Evolutionary conservation across 2,329 filamentous ascomycete genomes (phyloP), one percentile per base, ranked within the genome.

Genomic region (Alternaria incomplexa): DNA sequence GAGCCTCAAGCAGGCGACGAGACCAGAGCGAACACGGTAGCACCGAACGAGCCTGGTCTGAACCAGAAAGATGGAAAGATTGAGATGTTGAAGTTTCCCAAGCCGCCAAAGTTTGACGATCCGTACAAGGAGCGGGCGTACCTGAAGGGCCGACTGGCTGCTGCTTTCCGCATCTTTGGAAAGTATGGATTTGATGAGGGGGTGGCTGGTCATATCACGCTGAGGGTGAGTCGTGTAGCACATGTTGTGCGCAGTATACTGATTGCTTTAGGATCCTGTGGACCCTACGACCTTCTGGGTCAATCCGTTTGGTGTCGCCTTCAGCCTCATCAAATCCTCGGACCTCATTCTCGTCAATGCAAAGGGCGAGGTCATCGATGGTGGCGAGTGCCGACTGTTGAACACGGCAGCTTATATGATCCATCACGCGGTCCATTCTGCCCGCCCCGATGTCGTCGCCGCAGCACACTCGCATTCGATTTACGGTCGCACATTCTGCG

Each of bases 261-360:
- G 28, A 72, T 26, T 15, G 28, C 25, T 43, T 13, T 46, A 79
- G 77, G 79, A 90, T 64, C 88, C 88, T 0, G 84, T 90, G 7
- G 84, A 88, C 43, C 85, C 86, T 0, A 77, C 81, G 6, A 86
- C 84, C 0, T 90, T 90, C 79, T 90, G 88, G 89, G 87, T 91
- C 5, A 91, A 91, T 67, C 89, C 89, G 0, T 89, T 90, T 59
- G 88, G 88, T 11, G 83, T 87, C 2, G 84, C 87, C 3, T 91
- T 90, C 78, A 86, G 85, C 6, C 80, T 88, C 57, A 86, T 91
- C 46, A 89, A 87, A 60, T 83, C 85, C 0, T 89, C 87, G 0
- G 89, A 92, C 66, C 83, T 92, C n/a, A 90, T 92, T 57, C 86
- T 85, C 15, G 89, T 92, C 2, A 83, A 90, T 68, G 83, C 87